phyloP scores from a whole-genome alignment of 2,329 filamentous ascomycete genomes.

The Hansfordia pulvinata region DNA sequence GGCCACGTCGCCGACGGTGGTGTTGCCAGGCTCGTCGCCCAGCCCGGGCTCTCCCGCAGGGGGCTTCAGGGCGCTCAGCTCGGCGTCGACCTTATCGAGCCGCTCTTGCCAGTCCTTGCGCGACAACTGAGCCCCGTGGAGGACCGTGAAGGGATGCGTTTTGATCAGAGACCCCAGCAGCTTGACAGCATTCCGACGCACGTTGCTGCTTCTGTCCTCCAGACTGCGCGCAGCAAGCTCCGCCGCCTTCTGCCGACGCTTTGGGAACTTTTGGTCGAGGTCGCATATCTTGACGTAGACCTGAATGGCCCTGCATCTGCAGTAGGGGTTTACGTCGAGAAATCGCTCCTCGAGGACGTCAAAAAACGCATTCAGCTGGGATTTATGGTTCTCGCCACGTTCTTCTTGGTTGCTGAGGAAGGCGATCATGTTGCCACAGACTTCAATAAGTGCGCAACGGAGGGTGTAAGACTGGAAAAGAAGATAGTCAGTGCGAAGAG shows the following conservation, averaged over 20 bases:
- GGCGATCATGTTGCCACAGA: slow-evolving; percentile 88
- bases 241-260: slow-evolving; percentile 74
- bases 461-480: slow-evolving; percentile 69
- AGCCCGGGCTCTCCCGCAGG: slow-evolving; percentile 62
- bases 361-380: slow-evolving; percentile 92
- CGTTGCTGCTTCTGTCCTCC: slow-evolving; percentile 97
- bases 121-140: slow-evolving; percentile 79
- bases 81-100: slow-evolving; percentile 68
- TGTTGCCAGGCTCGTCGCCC: slow-evolving; percentile 51
- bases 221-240: slow-evolving; percentile 81
- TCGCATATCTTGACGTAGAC: slow-evolving; percentile 88
- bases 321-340: slow-evolving; percentile 93
- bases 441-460: slow-evolving; percentile 86
- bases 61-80: slow-evolving; percentile 70
- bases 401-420: slow-evolving; percentile 88
- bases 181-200: slow-evolving; percentile 89
- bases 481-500: neutral
- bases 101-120: slow-evolving; percentile 76
- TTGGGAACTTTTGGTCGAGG: slow-evolving; percentile 91
- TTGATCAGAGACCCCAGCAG: slow-evolving; percentile 77
- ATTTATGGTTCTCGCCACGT: slow-evolving; percentile 82
- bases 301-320: slow-evolving; percentile 79
- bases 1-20: slow-evolving; percentile 63
- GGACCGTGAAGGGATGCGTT: slow-evolving; percentile 84
- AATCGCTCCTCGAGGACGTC: slow-evolving; percentile 94